A percentile compares a stretch with the other conserved stretches of the same genome.
Evolutionary conservation across 192 early-diverging fungal species (phyloP).

Genomic region (Oehlia diaphana): DNA sequence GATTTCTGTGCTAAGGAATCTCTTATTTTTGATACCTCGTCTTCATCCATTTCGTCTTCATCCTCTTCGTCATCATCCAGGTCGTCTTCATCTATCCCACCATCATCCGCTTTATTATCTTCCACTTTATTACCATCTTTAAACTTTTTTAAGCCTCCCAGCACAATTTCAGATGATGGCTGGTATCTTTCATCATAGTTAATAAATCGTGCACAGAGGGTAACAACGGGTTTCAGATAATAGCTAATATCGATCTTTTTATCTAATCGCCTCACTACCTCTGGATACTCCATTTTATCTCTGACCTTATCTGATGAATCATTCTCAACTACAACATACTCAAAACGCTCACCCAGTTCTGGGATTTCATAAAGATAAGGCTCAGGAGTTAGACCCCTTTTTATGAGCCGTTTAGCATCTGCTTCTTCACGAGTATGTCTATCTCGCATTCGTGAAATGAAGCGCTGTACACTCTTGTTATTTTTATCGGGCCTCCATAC

Average conservation of each 20-base stretch:
- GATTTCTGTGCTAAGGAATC: not conserved
- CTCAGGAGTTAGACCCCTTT: not conserved
- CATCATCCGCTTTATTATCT: too few relatives aligned
- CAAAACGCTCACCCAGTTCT: not conserved
- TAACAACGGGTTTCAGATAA: too few relatives aligned
- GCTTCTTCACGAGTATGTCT: not conserved
- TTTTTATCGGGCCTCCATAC: slow-evolving; percentile 4
- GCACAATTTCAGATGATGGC: too few relatives aligned
- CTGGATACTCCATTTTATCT: not conserved
- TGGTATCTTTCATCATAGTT: not conserved
- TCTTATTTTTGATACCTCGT: not conserved
- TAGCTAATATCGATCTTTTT: not conserved
- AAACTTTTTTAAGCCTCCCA: not conserved
- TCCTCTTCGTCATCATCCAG: too few relatives aligned
- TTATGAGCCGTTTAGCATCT: not conserved
- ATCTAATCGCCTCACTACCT: not conserved
- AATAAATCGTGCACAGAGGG: not conserved
- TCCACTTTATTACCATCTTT: not conserved
- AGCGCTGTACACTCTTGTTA: not conserved
- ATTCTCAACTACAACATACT: not conserved
- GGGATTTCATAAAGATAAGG: not conserved
- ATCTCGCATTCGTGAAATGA: too few relatives aligned
- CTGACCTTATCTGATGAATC: not conserved
- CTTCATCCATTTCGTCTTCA: not conserved
- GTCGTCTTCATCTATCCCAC: too few relatives aligned